Evolutionary conservation across 108 stramenopile species (phyloP).

Genomic region (Aureococcus anophagefferens): DNA sequence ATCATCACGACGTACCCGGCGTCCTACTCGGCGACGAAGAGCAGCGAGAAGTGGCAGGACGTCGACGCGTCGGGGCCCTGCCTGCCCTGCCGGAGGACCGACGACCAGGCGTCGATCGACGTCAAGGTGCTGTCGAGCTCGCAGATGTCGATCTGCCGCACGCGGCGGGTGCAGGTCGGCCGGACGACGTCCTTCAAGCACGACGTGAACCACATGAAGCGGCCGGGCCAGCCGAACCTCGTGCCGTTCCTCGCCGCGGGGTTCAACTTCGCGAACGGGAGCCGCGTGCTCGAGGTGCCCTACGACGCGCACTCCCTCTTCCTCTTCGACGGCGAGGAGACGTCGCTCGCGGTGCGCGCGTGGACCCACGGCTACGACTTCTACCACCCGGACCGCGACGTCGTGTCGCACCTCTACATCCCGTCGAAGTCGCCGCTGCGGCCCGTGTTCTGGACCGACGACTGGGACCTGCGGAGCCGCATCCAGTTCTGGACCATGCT

Average conservation of each 20-base stretch:
- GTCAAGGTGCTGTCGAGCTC: not conserved
- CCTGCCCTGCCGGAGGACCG: too few species aligned
- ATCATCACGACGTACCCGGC: constrained; percentile 17
- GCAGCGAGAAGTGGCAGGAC: not conserved
- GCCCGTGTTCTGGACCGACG: too few species aligned
- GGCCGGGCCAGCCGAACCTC: constrained; percentile 9
- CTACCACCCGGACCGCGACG: not conserved
- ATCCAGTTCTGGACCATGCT: too few species aligned
- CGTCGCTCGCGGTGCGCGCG: constrained; percentile 22
- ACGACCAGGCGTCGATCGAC: not conserved
- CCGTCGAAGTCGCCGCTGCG: too few species aligned
- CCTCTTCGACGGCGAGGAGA: constrained; percentile 32
- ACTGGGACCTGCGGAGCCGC: too few species aligned
- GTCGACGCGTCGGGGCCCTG: too few species aligned
- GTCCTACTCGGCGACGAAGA: not conserved
- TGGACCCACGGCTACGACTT: constrained; percentile 30
- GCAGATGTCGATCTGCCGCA: constrained; percentile 2
- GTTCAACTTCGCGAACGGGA: constrained; percentile 17
- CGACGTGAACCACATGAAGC: not conserved
- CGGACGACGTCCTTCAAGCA: constrained; percentile 8
- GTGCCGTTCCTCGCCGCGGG: constrained; percentile 30
- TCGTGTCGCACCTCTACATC: too few species aligned
- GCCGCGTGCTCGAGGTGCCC: constrained; percentile 15
- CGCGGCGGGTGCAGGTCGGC: not conserved
- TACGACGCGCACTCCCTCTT: constrained; percentile 19